Base-by-base conservation (phyloP, 495 filamentous ascomycete genomes). In the Coniosporium apollinis region DNA sequence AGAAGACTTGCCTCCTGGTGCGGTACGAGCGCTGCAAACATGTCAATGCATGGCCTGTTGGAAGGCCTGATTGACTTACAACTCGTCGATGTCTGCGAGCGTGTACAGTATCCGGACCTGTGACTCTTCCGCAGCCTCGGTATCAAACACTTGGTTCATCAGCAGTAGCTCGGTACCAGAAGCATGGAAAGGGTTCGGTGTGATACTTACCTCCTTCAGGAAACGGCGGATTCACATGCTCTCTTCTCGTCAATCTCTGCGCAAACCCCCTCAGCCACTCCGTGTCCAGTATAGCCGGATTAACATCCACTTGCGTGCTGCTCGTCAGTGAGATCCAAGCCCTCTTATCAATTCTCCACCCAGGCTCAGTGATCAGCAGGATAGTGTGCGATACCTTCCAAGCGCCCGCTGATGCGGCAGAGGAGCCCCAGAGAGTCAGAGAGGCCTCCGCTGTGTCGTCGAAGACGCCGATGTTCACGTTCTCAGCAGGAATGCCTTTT, bases 81-180 rank as follows among this genome's bases (percentile, higher is more conserved):
- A 69, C n/a, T 68, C 61, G 48, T 76, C 74, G 6, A 79, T 43
- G 30, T 77, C 69, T 17, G 65, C 69, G 13, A 79, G 41, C 0
- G 64, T 73, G 39, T 65, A 78, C 20, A 74, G 48, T 4, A 62
- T 59, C 31, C 66, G 54, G n/a, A 50, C 39, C 4, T 59, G 49
- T 4, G 65, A 61, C 22, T 52, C 41, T 28, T 57, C 52, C 5
- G 59, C 58, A n/a, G 43, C 40, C 13, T 71, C 52, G 17, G 61
- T 37, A 48, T 74, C 61, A 55, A 75, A 76, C 18, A 62, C 47
- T 57, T 15, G 24, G 11, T 14, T 11, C 11, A 29, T 48, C 25
- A 45, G 42, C 33, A 2, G 14, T 34, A 19, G 19, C 1, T 16
- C 3, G 9, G 7, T 19, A 15, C 21, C 9, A 18, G 8, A 10